Evolutionary conservation across 352 stramenopile genomes (phyloP).

Genomic region (Peronospora belbahrii): DNA sequence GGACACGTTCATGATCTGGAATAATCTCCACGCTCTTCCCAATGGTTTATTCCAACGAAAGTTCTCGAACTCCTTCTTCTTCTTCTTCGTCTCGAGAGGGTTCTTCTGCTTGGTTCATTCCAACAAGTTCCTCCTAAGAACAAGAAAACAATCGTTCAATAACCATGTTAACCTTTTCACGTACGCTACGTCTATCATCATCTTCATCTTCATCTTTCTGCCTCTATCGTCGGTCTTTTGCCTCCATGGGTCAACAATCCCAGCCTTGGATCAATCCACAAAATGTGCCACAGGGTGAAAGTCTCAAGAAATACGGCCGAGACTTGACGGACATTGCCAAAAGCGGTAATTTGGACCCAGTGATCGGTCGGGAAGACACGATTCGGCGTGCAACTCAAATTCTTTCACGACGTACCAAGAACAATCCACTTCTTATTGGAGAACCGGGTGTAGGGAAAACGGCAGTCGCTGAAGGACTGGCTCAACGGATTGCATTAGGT

Average conservation of each 20-base stretch:
- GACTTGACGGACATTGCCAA: slow-evolving; percentile 68
- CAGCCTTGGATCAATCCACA: slow-evolving; percentile 69
- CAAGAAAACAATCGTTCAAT: no score
- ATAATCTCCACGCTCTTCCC: no score
- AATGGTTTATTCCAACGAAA: no score
- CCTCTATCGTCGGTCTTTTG: slow-evolving; percentile 2
- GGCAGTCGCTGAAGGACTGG: slow-evolving; percentile 92
- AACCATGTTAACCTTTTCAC: no score
- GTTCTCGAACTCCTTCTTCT: no score
- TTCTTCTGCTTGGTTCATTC: no score
- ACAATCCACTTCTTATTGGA: slow-evolving; percentile 97
- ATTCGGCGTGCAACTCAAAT: slow-evolving; percentile 95
- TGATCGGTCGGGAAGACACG: slow-evolving; percentile 92
- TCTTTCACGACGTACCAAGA: slow-evolving; percentile 93
- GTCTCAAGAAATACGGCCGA: slow-evolving; percentile 63
- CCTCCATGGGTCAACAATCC: slow-evolving; percentile 19
- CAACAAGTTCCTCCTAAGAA: no score
- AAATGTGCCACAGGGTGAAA: slow-evolving; percentile 74
- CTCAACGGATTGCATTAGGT: slow-evolving; percentile 89
- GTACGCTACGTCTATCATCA: background rate
- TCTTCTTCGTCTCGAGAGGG: no score
- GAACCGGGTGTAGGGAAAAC: slow-evolving; percentile 96
- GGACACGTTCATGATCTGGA: no score
- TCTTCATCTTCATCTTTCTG: background rate
- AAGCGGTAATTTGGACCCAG: slow-evolving; percentile 83